phyloP scores from a whole-genome alignment of 805 yeast genomes.

The Metschnikowia cubensis region DNA sequence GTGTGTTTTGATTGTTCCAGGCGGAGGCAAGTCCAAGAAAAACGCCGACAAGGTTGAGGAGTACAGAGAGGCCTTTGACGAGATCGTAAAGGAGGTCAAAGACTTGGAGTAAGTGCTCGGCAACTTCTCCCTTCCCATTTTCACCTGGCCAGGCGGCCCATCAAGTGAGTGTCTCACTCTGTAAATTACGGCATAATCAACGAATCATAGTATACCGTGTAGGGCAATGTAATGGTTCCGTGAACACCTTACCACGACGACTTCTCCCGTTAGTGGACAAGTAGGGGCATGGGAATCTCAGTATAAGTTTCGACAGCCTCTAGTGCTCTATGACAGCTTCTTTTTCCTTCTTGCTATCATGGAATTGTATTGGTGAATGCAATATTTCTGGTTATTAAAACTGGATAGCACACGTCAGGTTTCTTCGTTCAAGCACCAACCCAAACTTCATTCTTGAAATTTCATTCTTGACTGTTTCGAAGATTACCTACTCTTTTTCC shows the following conservation, averaged over 20 bases:
- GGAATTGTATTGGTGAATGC: too few species aligned
- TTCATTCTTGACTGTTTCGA: too few species aligned
- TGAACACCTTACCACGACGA: neutral
- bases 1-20: slow-evolving; percentile 95
- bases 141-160: slow-evolving; percentile 2
- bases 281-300: too few species aligned
- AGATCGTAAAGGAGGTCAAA: slow-evolving; percentile 85
- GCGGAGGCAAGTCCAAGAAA: slow-evolving; percentile 81
- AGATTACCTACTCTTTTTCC: too few species aligned
- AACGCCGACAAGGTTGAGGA: slow-evolving; percentile 69
- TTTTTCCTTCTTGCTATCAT: too few species aligned
- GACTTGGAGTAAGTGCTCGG: slow-evolving; percentile 19
- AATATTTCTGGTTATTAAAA: too few species aligned
- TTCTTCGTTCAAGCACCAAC: too few species aligned
- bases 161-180: slow-evolving; percentile 6
- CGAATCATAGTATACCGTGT: slow-evolving; percentile 1
- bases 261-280: too few species aligned
- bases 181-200: slow-evolving; percentile 14
- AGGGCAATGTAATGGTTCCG: neutral
- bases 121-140: neutral
- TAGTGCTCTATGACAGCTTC: too few species aligned
- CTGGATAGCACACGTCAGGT: too few species aligned
- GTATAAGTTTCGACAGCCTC: too few species aligned
- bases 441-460: too few species aligned
- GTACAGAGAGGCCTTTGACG: slow-evolving; percentile 89